Conservation (phyloP, 305 asterid species). For the Fraxinus dipetala region DNA sequence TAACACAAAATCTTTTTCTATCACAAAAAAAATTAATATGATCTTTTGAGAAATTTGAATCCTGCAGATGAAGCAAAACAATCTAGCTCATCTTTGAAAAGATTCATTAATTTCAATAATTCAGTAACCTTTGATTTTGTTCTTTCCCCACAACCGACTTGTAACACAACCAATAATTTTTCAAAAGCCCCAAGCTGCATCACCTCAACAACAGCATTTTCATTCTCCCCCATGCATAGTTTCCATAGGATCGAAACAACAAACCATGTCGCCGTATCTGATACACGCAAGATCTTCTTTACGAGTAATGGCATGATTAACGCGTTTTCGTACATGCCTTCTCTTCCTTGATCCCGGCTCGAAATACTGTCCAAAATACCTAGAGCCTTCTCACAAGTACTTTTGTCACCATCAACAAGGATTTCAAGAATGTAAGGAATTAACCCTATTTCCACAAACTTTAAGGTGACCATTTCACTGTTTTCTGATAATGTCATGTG, state of each 20-base stretch:
- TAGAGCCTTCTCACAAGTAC: slow-evolving; percentile 51
- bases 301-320: slow-evolving; percentile 58
- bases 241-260: slow-evolving; percentile 63
- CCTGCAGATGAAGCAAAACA: slow-evolving; percentile 66
- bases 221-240: slow-evolving; percentile 41
- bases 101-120: slow-evolving; percentile 66
- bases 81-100: slow-evolving; percentile 49
- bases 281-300: slow-evolving; percentile 66
- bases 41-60: slow-evolving; percentile 55
- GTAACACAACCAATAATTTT: slow-evolving; percentile 71
- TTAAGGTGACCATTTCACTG: slow-evolving; percentile 10
- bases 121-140: slow-evolving; percentile 70
- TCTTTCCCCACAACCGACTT: slow-evolving; percentile 61
- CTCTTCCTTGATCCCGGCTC: slow-evolving; percentile 44
- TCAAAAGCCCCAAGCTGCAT: slow-evolving; percentile 69
- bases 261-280: slow-evolving; percentile 52
- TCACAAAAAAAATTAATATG: slow-evolving; percentile 29
- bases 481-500: slow-evolving; percentile 27
- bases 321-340: slow-evolving; percentile 39
- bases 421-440: slow-evolving; percentile 51
- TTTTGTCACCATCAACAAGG: slow-evolving; percentile 64
- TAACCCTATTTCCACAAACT: slow-evolving; percentile 50
- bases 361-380: slow-evolving; percentile 51
- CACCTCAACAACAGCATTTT: slow-evolving; percentile 46
- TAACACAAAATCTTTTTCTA: background rate